These are phyloP conservation scores for Furcasterigmium furcatum DNA, from an alignment of 2,329 filamentous ascomycete species.

Conservation along the genomic window DNA sequence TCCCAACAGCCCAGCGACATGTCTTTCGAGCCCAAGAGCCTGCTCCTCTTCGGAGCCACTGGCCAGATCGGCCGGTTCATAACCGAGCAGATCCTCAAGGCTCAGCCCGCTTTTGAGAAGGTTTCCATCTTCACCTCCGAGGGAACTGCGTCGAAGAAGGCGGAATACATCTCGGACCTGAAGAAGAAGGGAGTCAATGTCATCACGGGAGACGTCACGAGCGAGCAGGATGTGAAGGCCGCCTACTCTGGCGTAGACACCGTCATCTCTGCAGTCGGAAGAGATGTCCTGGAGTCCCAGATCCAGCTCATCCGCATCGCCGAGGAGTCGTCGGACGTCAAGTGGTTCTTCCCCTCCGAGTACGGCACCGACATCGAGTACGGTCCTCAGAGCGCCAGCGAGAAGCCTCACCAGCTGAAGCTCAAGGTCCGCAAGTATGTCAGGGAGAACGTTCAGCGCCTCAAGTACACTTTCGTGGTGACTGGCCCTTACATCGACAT, in stretches of 20 bases:
- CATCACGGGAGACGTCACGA: slow-evolving; percentile 32
- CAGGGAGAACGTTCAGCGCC: slow-evolving; percentile 43
- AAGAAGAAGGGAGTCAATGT: slow-evolving; percentile 17
- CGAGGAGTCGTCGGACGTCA: slow-evolving; percentile 47
- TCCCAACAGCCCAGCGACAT: background rate
- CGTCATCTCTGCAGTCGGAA: slow-evolving; percentile 61
- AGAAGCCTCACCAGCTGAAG: slow-evolving; percentile 68
- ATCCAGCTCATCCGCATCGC: slow-evolving; percentile 60
- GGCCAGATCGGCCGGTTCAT: slow-evolving; percentile 39
- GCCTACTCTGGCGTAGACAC: slow-evolving; percentile 63
- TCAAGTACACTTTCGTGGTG: slow-evolving; percentile 65
- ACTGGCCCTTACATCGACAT: slow-evolving; percentile 68
- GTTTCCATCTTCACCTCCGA: slow-evolving; percentile 28
- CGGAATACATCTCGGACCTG: slow-evolving; percentile 13
- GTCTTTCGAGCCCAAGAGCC: slow-evolving; percentile 5
- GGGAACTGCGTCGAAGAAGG: slow-evolving; percentile 12
- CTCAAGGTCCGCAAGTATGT: slow-evolving; percentile 63
- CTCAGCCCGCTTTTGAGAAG: slow-evolving; percentile 27
- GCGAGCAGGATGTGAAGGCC: slow-evolving; percentile 39
- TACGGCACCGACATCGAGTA: slow-evolving; percentile 67
- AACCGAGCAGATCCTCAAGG: slow-evolving; percentile 28
- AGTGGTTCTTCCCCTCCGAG: slow-evolving; percentile 66
- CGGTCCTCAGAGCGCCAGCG: slow-evolving; percentile 49
- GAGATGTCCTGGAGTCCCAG: slow-evolving; percentile 58
- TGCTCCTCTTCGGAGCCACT: slow-evolving; percentile 31